Evolutionary conservation across 129 eudicot species (phyloP).

Genomic region (Logfia minima): DNA sequence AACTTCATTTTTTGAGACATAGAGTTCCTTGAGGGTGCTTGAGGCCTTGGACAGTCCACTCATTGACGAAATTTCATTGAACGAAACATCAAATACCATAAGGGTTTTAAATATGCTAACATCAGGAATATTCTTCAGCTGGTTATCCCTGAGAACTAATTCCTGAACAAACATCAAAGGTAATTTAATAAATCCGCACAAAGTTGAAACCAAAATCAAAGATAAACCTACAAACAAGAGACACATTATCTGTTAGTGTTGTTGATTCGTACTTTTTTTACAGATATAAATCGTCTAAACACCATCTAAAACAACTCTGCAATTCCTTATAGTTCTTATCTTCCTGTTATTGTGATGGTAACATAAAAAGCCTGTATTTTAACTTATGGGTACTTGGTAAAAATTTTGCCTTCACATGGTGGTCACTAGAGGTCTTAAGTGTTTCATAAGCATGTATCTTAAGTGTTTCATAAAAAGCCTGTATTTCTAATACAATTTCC

Average conservation of each 20-base stretch:
- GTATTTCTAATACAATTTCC: background rate
- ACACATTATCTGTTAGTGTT: background rate
- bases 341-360: background rate
- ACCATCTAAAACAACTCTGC: background rate
- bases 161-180: constrained; percentile 53
- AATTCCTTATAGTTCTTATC: background rate
- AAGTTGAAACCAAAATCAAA: background rate
- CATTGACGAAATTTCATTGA: constrained; percentile 78
- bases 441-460: too few species aligned
- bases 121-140: constrained; percentile 84
- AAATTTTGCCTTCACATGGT: background rate
- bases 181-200: constrained; percentile 3
- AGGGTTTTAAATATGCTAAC: constrained; percentile 77
- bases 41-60: constrained; percentile 76
- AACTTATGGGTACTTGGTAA: background rate
- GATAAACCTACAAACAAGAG: background rate
- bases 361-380: background rate
- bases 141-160: constrained; percentile 87
- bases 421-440: background rate
- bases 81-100: constrained; percentile 87
- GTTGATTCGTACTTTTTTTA: background rate
- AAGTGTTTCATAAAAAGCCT: too few species aligned
- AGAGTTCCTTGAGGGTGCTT: constrained; percentile 86
- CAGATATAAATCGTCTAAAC: background rate
- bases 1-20: constrained; percentile 92